These are phyloP conservation scores for Micromonas commoda DNA, from an alignment of 139 green algal genomes.

Conservation along the genomic window DNA sequence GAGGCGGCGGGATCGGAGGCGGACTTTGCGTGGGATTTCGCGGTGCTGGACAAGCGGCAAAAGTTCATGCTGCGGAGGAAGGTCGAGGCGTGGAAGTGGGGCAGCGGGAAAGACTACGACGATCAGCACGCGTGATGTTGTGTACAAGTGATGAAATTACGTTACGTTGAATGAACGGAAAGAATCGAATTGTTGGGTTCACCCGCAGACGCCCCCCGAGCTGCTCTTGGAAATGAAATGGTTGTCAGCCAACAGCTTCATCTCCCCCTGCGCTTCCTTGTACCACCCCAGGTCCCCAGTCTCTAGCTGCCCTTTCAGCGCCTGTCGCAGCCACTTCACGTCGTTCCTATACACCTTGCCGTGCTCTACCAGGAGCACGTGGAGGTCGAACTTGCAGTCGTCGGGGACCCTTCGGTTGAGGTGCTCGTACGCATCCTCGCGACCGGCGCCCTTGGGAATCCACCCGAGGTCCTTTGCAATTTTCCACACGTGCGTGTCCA, in stretches of 20 bases:
- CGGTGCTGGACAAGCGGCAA: background rate
- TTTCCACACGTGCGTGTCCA: constrained; percentile 66
- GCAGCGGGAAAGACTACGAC: constrained; percentile 19
- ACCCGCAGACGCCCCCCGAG: no score
- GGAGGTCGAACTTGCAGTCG: constrained; percentile 51
- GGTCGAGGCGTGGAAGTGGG: constrained; percentile 8
- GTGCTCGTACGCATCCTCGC: constrained; percentile 65
- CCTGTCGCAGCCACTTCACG: background rate
- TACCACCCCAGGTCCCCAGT: background rate
- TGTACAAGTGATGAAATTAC: no score
- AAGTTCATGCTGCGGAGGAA: background rate
- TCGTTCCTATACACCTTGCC: constrained; percentile 47
- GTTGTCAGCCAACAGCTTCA: no score
- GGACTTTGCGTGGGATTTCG: background rate
- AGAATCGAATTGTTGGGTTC: no score
- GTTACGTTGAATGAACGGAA: no score
- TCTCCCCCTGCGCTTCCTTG: no score
- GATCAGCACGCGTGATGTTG: no score
- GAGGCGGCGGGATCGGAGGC: background rate
- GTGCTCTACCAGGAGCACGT: constrained; percentile 69
- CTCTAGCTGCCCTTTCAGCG: background rate
- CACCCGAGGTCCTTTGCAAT: constrained; percentile 41
- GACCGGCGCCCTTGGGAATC: constrained; percentile 46
- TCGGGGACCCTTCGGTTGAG: constrained; percentile 58
- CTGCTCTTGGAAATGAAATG: no score